Evolutionary conservation across 495 filamentous ascomycete species (phyloP).

Genomic region (Physcia stellaris): DNA sequence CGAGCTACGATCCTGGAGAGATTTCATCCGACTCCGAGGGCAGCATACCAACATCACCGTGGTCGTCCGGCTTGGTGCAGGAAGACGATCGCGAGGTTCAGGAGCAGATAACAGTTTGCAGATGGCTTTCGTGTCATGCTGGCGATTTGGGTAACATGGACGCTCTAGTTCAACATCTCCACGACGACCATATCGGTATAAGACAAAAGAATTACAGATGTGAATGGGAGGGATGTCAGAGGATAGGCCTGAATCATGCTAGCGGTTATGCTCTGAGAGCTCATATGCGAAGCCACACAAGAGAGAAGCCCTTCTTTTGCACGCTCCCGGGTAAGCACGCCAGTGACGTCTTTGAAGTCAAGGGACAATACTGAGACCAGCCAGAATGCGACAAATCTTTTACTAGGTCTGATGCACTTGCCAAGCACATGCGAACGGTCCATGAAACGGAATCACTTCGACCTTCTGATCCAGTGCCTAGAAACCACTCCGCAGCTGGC

Average conservation of each 20-base stretch:
- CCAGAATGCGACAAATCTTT: constrained; percentile 95
- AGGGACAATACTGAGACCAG: background rate
- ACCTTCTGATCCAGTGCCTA: constrained; percentile 75
- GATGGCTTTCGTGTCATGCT: constrained; percentile 72
- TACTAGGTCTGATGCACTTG: constrained; percentile 88
- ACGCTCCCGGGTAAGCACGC: constrained; percentile 62
- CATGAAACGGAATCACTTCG: constrained; percentile 92
- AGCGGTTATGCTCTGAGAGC: constrained; percentile 91
- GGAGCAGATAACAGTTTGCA: constrained; percentile 81
- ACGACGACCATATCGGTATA: constrained; percentile 80
- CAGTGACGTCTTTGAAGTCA: background rate
- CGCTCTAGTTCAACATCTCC: constrained; percentile 79
- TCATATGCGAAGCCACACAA: constrained; percentile 94
- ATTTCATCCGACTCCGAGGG: constrained; percentile 83
- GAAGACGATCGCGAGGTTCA: constrained; percentile 64
- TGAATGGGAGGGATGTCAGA: constrained; percentile 80
- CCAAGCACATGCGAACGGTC: constrained; percentile 97
- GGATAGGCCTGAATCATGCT: constrained; percentile 82
- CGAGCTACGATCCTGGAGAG: constrained; percentile 27
- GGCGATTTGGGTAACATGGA: constrained; percentile 90
- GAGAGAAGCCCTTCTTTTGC: constrained; percentile 98
- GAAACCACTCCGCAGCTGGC: constrained; percentile 45
- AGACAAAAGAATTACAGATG: constrained; percentile 79
- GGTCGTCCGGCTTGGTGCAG: constrained; percentile 31
- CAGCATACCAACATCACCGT: constrained; percentile 46